Conservation (phyloP, 768 basidiomycete genomes). For the Collybia nuda region DNA sequence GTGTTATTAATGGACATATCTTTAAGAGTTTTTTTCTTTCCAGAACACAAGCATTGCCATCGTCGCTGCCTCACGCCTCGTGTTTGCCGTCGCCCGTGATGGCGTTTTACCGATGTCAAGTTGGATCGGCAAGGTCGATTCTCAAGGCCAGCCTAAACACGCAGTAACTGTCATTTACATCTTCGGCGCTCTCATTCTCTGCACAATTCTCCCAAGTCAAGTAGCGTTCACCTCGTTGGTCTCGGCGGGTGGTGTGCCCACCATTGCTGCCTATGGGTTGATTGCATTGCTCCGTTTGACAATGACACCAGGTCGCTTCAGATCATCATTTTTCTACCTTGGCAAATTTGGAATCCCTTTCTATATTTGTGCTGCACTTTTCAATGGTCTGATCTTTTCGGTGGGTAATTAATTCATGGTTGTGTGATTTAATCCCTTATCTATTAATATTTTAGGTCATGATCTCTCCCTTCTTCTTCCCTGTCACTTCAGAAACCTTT, state of each 20-base stretch:
- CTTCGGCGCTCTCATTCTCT: slow-evolving; percentile 74
- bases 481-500: slow-evolving; percentile 72
- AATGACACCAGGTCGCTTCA: slow-evolving; percentile 78
- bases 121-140: slow-evolving; percentile 81
- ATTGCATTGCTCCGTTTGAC: slow-evolving; percentile 75
- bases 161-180: slow-evolving; percentile 87
- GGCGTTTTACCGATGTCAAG: slow-evolving; percentile 81
- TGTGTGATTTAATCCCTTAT: slow-evolving; percentile 2
- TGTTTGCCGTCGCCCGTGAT: slow-evolving; percentile 94
- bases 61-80: slow-evolving; percentile 84
- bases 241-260: slow-evolving; percentile 83
- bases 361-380: slow-evolving; percentile 65
- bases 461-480: slow-evolving; percentile 88
- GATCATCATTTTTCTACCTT: slow-evolving; percentile 68
- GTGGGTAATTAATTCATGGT: slow-evolving; percentile 40
- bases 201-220: slow-evolving; percentile 85
- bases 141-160: slow-evolving; percentile 72
- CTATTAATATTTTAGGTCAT: slow-evolving; percentile 50
- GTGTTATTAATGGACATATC: background rate
- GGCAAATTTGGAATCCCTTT: slow-evolving; percentile 67
- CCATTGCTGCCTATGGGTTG: slow-evolving; percentile 85
- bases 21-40: background rate
- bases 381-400: slow-evolving; percentile 74
- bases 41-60: slow-evolving; percentile 89
- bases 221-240: slow-evolving; percentile 92